Base-by-base conservation (phyloP, 331 rosid genomes). In the Dryas integrifolia region DNA sequence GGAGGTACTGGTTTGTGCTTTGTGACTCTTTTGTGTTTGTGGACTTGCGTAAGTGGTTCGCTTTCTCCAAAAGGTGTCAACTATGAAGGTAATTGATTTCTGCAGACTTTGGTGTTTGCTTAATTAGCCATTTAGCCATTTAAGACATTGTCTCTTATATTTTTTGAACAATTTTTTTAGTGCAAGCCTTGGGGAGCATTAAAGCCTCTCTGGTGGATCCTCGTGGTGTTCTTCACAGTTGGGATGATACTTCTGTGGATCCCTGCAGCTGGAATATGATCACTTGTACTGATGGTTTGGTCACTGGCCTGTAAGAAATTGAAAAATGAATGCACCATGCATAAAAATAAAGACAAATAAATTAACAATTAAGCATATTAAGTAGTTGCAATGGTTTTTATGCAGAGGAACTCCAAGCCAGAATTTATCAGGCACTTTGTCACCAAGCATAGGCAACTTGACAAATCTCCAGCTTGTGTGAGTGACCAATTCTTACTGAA, bases 221-320 rank as follows among this genome's bases (percentile, higher is more conserved):
- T 76, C 86, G 72, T 53, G 76, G 77, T 30, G 84, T 81, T 45
- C 87, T 95, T 52, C 47, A 48, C 71, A 89, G 74, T 65, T 95
- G 99, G 99, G 98, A 95, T 77, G 80, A 9, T 13, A 70, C 81
- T 73, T 92, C 96, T 61, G 99, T 95, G 56, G 99, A 95, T 86
- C 99, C 99, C 48, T 95, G 99, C 82, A 83, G 79, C 81, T 95
- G 99, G 99, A 76, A 73, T 65, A 80, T 87, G 93, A 85, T 95
- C 72, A 85, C 99, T 67, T 95, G 99, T 58, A 0, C 81, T 76
- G 97, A 90, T 49, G 85, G 73, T 78, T 81, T 78, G 8, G 99
- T 92, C 16, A 78, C 49, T 76, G 69, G 69, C 67, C 68, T 95
- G 99, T 95, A 81, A 84, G 59, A 74, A 59, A 52, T 70, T 56